Evolutionary conservation across 2,329 filamentous ascomycete genomes (phyloP).

Genomic region (Fusarium keratoplasticum): DNA sequence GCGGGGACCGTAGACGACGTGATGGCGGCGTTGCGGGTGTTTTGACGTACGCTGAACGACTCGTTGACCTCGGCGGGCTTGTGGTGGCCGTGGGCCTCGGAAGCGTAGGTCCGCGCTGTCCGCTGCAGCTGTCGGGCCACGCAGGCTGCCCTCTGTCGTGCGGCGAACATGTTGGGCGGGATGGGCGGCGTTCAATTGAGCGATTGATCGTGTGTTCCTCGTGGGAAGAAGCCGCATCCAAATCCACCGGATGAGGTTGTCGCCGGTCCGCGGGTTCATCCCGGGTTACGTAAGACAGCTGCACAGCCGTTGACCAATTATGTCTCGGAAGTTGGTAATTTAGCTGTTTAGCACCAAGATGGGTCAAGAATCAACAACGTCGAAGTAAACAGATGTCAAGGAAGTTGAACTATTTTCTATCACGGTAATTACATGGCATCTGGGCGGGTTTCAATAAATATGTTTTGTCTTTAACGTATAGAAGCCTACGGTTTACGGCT

Average conservation of each 20-base stretch:
- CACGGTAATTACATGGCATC: background rate
- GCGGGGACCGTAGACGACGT: background rate
- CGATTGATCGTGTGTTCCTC: conserved; percentile 44
- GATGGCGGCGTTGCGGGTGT: conserved; percentile 26
- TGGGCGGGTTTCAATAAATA: rapidly evolving
- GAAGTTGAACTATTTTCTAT: background rate
- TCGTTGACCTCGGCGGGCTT: conserved; percentile 63
- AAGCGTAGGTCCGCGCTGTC: conserved; percentile 64
- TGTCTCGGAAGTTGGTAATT: background rate
- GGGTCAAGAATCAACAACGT: background rate
- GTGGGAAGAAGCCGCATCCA: conserved; percentile 38
- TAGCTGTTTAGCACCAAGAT: background rate
- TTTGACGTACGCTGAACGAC: conserved; percentile 65
- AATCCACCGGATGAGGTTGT: conserved; percentile 45
- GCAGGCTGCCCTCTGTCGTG: conserved; percentile 59
- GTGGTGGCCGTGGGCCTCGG: conserved; percentile 62
- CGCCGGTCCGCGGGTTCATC: conserved; percentile 40
- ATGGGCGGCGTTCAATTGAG: conserved; percentile 49
- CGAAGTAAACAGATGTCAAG: background rate
- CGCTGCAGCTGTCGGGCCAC: conserved; percentile 52
- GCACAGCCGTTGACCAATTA: conserved; percentile 38
- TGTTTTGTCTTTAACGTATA: background rate
- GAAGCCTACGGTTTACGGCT: background rate
- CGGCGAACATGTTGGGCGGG: conserved; percentile 53
- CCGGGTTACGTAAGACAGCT: conserved; percentile 45